Base-by-base conservation (phyloP, 257 asterid genomes). In the Solanum sejunctum region DNA sequence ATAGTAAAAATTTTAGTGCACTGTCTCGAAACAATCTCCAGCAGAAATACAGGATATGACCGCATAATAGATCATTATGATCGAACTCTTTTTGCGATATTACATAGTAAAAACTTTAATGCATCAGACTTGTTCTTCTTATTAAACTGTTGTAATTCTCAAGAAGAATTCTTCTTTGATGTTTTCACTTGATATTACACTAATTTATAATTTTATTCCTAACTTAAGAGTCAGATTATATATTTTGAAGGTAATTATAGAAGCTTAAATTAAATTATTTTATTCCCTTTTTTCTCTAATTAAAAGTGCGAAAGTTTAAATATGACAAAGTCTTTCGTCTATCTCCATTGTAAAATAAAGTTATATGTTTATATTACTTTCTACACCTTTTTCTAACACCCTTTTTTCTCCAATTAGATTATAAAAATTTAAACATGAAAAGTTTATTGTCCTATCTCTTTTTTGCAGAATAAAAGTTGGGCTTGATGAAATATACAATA, bases 61-160 rank as follows among this genome's bases (percentile, higher is more conserved):
- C 0, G 3, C 36, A 32, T 32, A 32, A 32, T 32, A 32, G 36
- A 32, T 2, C 3, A 32, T 32, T 32, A 32, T 32, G 0, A 1
- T 32, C 36, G 0, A 0, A 32, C 3, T 32, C 36, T 32, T 32
- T 32, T 0, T 3, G 0, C 3, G 3, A 32, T 0, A 32, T 32
- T 32, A 32, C 3, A 32, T 32, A 2, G 0, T 32, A 0, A 32
- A 32, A 32, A 2, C 3, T 32, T 32, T 32, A 32, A 3, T 32
- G 36, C 36, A 32, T 32, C 36, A 1, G 3, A 32, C 3, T 32
- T 32, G 36, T 32, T 1, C 3, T 28, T 2, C 32, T 28, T 28
- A 28, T 28, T 28, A 4, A 36, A 36, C 39, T 3, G 39, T 3
- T 36, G 4, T 36, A 36, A 4, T 36, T 36, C 32, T 28, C 39